Percentiles rank a stretch among this genome's conserved stretches.
Evolutionary conservation across 2,329 filamentous ascomycete species (phyloP).

Genomic region (Diplodia scrobiculata): DNA sequence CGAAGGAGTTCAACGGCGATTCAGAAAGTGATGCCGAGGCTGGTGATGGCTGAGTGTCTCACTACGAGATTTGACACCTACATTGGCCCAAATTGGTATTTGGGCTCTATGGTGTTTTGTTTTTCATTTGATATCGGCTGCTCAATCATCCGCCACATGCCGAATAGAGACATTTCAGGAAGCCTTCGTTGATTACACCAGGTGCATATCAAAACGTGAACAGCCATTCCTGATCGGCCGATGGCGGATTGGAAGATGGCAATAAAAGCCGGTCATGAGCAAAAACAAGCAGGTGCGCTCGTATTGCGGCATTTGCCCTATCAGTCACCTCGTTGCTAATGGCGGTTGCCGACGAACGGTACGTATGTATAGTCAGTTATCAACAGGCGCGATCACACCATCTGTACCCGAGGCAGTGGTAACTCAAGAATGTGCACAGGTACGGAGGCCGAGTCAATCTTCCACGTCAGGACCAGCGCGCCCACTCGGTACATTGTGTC

Average conservation of each 20-base stretch:
- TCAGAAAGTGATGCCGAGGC: constrained; percentile 23
- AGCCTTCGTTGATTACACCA: neutral
- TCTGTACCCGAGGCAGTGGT: neutral
- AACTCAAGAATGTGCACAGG: neutral
- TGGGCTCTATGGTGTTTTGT: neutral
- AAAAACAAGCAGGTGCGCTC: neutral
- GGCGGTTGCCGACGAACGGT: neutral
- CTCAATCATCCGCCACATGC: neutral
- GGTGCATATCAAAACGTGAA: neutral
- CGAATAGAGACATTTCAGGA: neutral
- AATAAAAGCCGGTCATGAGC: neutral
- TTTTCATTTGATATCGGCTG: neutral
- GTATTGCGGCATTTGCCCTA: neutral
- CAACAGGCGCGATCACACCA: neutral
- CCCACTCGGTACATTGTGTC: neutral
- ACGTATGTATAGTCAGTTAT: neutral
- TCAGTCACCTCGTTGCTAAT: neutral
- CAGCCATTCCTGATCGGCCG: neutral
- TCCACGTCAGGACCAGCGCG: neutral
- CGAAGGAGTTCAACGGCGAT: constrained; percentile 17
- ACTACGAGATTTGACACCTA: neutral
- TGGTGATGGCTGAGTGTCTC: constrained; percentile 18
- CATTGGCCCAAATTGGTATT: neutral
- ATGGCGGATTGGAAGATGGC: neutral
- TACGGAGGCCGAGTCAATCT: neutral